A percentile compares a stretch with the other conserved stretches of the same genome.
Conservation (phyloP, 345 rosid species). For the Euphorbia lathyris region DNA sequence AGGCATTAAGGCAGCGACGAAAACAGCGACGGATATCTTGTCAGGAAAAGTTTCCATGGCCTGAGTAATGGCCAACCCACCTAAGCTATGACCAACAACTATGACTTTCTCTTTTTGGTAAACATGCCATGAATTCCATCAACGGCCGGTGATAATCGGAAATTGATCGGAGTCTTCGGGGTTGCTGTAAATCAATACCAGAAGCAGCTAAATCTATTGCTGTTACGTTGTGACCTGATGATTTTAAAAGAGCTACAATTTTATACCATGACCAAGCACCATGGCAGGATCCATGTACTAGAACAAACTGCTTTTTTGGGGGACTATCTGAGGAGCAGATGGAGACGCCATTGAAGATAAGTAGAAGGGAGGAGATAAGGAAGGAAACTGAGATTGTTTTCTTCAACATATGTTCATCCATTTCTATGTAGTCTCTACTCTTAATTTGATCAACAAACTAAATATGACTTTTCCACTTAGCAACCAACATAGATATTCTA, state of each 20-base stretch:
- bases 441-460: too few relatives aligned
- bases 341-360: constrained; percentile 2
- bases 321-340: not conserved
- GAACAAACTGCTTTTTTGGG: constrained; percentile 31
- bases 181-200: constrained; percentile 30
- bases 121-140: constrained; percentile 29
- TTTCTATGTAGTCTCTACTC: too few relatives aligned
- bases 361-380: too few relatives aligned
- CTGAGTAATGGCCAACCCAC: constrained; percentile 36
- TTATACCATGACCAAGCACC: constrained; percentile 51
- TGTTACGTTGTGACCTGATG: constrained; percentile 30
- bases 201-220: constrained; percentile 41
- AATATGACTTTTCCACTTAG: too few relatives aligned
- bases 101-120: constrained; percentile 30
- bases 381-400: constrained; percentile 11
- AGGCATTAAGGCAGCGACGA: constrained; percentile 37
- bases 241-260: constrained; percentile 23
- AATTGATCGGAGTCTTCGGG: constrained; percentile 15
- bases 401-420: too few relatives aligned
- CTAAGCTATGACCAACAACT: constrained; percentile 42
- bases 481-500: too few relatives aligned
- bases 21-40: constrained; percentile 30
- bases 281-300: constrained; percentile 39
- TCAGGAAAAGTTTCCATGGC: constrained; percentile 38
- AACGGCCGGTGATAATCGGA: constrained; percentile 34